These are phyloP conservation scores for Coemansia sp. DNA, from an alignment of 192 early-diverging fungal genomes.

Conservation along the genomic window DNA sequence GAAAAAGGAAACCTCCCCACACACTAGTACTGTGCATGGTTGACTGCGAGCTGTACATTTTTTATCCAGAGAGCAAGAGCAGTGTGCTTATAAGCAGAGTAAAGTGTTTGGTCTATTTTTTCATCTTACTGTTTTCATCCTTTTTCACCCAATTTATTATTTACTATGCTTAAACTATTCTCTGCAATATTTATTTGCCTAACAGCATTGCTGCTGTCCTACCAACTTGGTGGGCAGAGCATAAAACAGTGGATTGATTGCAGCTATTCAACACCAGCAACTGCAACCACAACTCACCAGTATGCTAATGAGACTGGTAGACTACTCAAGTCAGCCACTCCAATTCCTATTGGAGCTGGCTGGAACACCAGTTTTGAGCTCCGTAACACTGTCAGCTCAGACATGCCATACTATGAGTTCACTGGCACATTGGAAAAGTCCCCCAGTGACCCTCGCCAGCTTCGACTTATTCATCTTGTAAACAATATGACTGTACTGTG, in stretches of 20 bases:
- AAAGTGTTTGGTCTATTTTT: too few species aligned
- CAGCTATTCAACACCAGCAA: not conserved
- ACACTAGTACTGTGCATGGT: too few species aligned
- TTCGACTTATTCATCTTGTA: conserved; percentile 55
- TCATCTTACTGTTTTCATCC: too few species aligned
- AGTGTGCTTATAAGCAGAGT: too few species aligned
- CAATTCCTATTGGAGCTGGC: not conserved
- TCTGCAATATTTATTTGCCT: conserved; percentile 4
- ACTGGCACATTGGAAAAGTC: conserved; percentile 38
- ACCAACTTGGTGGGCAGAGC: not conserved
- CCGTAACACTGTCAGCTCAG: not conserved
- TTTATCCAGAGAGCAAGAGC: too few species aligned
- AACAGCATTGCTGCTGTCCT: not conserved
- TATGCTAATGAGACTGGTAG: not conserved
- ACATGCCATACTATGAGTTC: conserved; percentile 10
- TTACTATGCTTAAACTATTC: conserved; percentile 5
- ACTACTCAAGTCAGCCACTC: not conserved
- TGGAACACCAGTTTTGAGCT: conserved; percentile 1
- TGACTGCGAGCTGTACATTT: too few species aligned
- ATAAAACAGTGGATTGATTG: not conserved
- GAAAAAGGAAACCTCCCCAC: too few species aligned
- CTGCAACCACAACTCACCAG: not conserved
- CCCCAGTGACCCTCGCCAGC: conserved; percentile 56
- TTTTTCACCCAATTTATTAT: too few species aligned
- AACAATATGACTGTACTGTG: conserved; percentile 63